Evolutionary conservation across 805 yeast species (phyloP).

Genomic region (Sugiyamaella valdiviana): DNA sequence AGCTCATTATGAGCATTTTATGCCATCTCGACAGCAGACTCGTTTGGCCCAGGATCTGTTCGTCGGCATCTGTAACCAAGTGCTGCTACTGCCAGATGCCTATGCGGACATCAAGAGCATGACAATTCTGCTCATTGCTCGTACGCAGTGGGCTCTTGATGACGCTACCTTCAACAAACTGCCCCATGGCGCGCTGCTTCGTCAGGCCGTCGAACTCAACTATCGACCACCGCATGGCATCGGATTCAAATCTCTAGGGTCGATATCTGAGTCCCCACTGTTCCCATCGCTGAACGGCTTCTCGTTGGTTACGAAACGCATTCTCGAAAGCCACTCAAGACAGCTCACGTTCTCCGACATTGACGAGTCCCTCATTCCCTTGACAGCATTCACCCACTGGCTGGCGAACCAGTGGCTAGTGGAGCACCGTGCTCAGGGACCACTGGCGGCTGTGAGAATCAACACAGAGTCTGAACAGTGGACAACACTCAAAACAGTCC

Average conservation of each 20-base stretch:
- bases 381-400: conserved; percentile 5
- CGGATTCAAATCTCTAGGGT: background rate
- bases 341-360: conserved; percentile 2
- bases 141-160: conserved; percentile 4
- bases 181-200: background rate
- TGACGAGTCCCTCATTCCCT: conserved; percentile 2
- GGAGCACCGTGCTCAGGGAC: background rate
- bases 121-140: conserved; percentile 5
- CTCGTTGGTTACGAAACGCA: conserved; percentile 12
- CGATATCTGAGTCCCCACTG: background rate
- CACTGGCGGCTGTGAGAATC: background rate
- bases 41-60: conserved; percentile 1
- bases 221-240: background rate
- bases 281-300: conserved; percentile 13
- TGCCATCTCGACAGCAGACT: background rate
- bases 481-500: conserved; percentile 18
- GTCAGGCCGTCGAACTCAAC: background rate
- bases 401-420: background rate
- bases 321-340: background rate
- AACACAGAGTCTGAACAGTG: conserved; percentile 2
- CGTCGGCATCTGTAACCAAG: conserved; percentile 5
- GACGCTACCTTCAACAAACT: background rate
- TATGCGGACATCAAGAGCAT: background rate
- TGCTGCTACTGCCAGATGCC: background rate
- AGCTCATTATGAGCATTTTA: background rate